These are phyloP conservation scores for Scytalidium sp. DNA, from an alignment of 2,329 filamentous ascomycete species.

Conservation along the genomic window DNA sequence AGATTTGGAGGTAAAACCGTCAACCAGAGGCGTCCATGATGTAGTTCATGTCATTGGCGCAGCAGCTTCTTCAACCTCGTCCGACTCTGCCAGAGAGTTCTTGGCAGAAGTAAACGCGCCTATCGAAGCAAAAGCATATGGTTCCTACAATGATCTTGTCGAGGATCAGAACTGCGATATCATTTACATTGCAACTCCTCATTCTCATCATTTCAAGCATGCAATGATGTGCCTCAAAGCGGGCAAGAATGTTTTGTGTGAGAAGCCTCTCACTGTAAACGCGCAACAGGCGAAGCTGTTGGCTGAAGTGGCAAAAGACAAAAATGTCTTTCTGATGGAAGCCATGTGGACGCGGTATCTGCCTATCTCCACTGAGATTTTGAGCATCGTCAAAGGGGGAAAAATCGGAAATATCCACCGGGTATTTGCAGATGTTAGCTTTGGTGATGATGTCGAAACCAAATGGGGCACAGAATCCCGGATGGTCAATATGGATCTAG, in stretches of 20 bases:
- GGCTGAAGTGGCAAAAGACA: slow-evolving; percentile 54
- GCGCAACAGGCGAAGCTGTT: slow-evolving; percentile 57
- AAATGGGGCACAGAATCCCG: no score
- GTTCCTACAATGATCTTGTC: slow-evolving; percentile 60
- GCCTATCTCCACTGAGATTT: no score
- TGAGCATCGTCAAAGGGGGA: no score
- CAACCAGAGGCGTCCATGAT: slow-evolving; percentile 52
- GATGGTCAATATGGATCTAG: no score
- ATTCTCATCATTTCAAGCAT: slow-evolving; percentile 68
- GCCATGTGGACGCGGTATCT: slow-evolving; percentile 68
- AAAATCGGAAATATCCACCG: no score
- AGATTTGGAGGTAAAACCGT: slow-evolving; percentile 58
- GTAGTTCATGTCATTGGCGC: slow-evolving; percentile 60
- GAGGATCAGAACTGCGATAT: slow-evolving; percentile 61
- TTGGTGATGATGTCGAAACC: no score
- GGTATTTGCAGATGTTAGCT: no score
- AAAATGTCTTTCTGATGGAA: slow-evolving; percentile 56
- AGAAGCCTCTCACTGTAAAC: slow-evolving; percentile 68
- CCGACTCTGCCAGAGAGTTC: slow-evolving; percentile 19
- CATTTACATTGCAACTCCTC: slow-evolving; percentile 65
- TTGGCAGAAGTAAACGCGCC: no score
- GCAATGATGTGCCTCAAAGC: slow-evolving; percentile 58
- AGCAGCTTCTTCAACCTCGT: slow-evolving; percentile 57
- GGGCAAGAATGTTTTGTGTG: slow-evolving; percentile 64
- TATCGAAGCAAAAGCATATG: slow-evolving; percentile 54